phyloP scores from a whole-genome alignment of 2,329 filamentous ascomycete genomes.

The Clarireedia hainanense region DNA sequence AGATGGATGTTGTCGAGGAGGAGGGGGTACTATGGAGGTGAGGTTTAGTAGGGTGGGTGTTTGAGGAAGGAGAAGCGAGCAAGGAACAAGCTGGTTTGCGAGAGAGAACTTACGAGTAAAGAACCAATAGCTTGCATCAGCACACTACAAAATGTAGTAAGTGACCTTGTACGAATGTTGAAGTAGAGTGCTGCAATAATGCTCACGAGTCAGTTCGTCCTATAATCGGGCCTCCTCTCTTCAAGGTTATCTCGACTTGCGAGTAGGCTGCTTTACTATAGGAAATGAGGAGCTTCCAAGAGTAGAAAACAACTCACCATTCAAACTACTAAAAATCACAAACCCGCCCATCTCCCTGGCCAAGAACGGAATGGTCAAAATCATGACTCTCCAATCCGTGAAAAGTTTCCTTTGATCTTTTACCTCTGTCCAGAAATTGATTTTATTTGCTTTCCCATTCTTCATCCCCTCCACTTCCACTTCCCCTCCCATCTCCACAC shows the following conservation, averaged over 20 bases:
- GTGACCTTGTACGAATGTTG: not conserved
- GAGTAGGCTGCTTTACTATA: not conserved
- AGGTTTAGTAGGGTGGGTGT: not conserved
- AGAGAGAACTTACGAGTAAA: not conserved
- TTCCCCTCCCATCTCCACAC: not conserved
- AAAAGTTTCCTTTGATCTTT: not conserved
- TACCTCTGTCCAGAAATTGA: not conserved
- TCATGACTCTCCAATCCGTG: not conserved
- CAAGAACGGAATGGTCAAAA: not conserved
- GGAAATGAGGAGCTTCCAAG: not conserved
- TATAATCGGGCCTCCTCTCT: too few relatives aligned
- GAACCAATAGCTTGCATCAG: not conserved
- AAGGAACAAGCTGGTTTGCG: not conserved
- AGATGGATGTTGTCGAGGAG: not conserved
- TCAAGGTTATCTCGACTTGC: too few relatives aligned
- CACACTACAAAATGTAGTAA: not conserved
- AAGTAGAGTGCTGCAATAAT: not conserved
- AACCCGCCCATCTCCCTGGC: not conserved
- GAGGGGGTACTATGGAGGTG: not conserved
- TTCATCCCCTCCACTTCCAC: not conserved
- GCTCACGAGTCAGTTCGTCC: not conserved
- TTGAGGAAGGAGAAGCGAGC: not conserved
- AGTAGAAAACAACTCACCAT: not conserved
- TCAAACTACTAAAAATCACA: not conserved
- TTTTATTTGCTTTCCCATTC: not conserved